These are phyloP conservation scores for Botrytis aclada DNA, from an alignment of 2,329 filamentous ascomycete species.

Conservation along the genomic window DNA sequence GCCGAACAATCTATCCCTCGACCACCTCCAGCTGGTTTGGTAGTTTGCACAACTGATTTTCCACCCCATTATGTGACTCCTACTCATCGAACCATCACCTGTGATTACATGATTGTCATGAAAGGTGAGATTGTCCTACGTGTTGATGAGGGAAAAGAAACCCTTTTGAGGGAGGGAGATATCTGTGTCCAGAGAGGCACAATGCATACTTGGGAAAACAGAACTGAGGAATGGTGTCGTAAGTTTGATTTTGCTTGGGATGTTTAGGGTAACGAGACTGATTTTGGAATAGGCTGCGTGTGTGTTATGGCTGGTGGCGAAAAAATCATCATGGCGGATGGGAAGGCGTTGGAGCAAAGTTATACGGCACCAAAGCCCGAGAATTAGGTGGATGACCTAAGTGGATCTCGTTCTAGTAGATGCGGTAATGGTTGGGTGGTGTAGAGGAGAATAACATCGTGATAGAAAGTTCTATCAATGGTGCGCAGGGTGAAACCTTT, in stretches of 20 bases:
- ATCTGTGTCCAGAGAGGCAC: conserved; percentile 44
- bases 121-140: conserved; percentile 41
- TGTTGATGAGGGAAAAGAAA: conserved; percentile 43
- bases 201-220: conserved; percentile 16
- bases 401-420: not conserved
- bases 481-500: not conserved
- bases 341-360: conserved; percentile 37
- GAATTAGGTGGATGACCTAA: not conserved
- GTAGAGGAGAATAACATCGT: not conserved
- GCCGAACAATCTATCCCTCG: conserved; percentile 31
- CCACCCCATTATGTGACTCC: conserved; percentile 30
- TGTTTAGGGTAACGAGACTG: not conserved
- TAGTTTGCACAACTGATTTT: conserved; percentile 36
- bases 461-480: not conserved
- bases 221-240: conserved; percentile 6
- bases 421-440: not conserved
- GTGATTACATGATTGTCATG: conserved; percentile 44
- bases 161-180: conserved; percentile 40
- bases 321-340: conserved; percentile 41
- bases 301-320: conserved; percentile 44
- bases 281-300: conserved; percentile 22
- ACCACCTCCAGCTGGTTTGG: conserved; percentile 39
- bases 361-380: not conserved
- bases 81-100: conserved; percentile 44
- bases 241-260: not conserved